Evolutionary conservation across 2,329 filamentous ascomycete species (phyloP), one percentile per base, ranked within the genome.

Genomic region (Talaromyces sp.): DNA sequence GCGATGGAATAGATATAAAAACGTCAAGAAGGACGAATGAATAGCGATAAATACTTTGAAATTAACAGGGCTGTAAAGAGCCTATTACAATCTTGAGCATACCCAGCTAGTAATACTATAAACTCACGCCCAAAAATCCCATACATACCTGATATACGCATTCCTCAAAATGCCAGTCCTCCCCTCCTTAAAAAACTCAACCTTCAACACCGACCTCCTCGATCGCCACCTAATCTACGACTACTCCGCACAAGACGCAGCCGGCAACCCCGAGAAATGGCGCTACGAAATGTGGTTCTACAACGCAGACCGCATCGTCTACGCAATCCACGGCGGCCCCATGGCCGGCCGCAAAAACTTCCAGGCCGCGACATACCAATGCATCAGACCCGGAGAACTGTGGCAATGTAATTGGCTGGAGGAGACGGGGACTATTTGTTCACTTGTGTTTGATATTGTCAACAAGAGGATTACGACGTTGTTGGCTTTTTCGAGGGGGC

Each of bases 341-440:
- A 88, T 88, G 85, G 81, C 81, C 0, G 84, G 84, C 1, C 79
- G 83, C 2, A 74, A 76, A 61, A 86, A 86, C 72, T 86, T 81
- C 71, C 84, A 86, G 69, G 78, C 80, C 1, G 83, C 80, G 13
- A 83, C 81, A 1, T 87, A 84, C 69, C 85, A 87, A 70, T 88
- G 85, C 72, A 81, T 87, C 31, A 79, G 85, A 0, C 81, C 84
- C 0, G 83, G 83, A 1, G 85, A 87, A 71, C 70, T 87, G 0
- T 87, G 85, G 85, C 85, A 88, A 69, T 81, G 83, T 68, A 87
- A 85, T 66, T 88, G 85, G 85, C 79, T 88, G 1, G 84, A 87
- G 65, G 85, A 88, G 73, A 88, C 85, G 0, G 85, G 85, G 0
- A 87, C 84, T 0, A 79, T 87, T 1, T 82, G 81, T 63, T 86